A percentile compares a stretch with the other conserved stretches of the same genome.
Evolutionary conservation across 2,329 filamentous ascomycete genomes (phyloP).

Genomic region (Pseudogymnoascus sp.): DNA sequence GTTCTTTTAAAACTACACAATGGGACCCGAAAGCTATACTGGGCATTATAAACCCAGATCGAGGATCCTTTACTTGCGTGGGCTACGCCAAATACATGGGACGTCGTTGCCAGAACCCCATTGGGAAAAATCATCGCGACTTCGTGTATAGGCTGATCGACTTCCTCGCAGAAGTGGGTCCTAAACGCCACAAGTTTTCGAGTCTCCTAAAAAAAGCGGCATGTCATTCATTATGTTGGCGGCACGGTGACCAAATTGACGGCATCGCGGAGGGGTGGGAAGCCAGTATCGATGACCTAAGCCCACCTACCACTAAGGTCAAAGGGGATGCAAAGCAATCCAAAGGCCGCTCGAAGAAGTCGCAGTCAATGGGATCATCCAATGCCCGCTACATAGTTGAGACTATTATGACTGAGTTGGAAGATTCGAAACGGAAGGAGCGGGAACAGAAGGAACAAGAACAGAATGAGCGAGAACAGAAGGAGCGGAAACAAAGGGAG

Average conservation of each 20-base stretch:
- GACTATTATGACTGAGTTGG: not conserved
- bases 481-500: not conserved
- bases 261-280: not conserved
- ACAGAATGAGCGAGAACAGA: not conserved
- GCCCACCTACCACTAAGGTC: not conserved
- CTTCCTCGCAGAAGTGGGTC: not conserved
- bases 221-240: not conserved
- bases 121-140: not conserved
- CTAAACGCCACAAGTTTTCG: not conserved
- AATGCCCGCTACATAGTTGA: not conserved
- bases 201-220: not conserved
- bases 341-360: not conserved
- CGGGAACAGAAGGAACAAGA: not conserved
- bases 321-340: not conserved
- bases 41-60: not conserved
- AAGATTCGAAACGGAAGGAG: not conserved
- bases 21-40: not conserved
- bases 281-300: not conserved
- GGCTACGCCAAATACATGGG: not conserved
- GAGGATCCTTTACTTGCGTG: not conserved
- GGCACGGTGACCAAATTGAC: not conserved
- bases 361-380: not conserved
- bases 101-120: not conserved
- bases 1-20: not conserved
- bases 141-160: not conserved